Base-by-base conservation (phyloP, 2,329 filamentous ascomycete species). In the Chaetomiaceae sp. region DNA sequence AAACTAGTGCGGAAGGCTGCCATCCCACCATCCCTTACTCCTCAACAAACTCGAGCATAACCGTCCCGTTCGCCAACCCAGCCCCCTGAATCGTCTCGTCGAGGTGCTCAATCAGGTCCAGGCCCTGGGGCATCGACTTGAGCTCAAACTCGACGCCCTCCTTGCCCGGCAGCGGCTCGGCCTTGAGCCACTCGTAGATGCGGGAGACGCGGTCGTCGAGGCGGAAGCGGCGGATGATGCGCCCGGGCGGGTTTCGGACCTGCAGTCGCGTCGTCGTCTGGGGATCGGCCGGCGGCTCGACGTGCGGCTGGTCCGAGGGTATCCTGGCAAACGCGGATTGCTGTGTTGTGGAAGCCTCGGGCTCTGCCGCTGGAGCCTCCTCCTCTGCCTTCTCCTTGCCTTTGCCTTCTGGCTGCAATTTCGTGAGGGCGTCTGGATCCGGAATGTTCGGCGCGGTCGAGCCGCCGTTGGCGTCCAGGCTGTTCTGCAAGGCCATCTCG, bases 111-210 rank as follows among this genome's bases (percentile, higher is more conserved):
- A 96, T 87, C 55, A 99, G 72, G 64, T 99, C 94, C 66, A 86
- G 87, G 44, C 91, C 89, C 57, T 75, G 75, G 0, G 80, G 80
- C 83, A 95, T 87, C 58, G 82, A 82, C 69, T 94, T 91, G 60
- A 99, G 79, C 69, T 97, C 92, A 71, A 99, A 99, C 57, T 83
- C 80, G 12, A 87, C 71, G 0, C 87, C 89, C 27, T 82, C 80
- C 69, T 90, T 92, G 63, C 87, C 90, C 61, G 91, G 87, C 45
- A 95, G 71, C 1, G 91, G 89, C 55, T 87, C 84, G 0, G 91
- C 87, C 74, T 97, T 99, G 60, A 99, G 83, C 90, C 91, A 99
- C 73, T 99, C 94, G 70, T 92, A 99, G 42, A 99, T 84, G 12
- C 89, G 83, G 51, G 83, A 80, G 12, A 99, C 91, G 1, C 81